Evolutionary conservation across 805 yeast genomes (phyloP).

Genomic region (Ogataea pini): DNA sequence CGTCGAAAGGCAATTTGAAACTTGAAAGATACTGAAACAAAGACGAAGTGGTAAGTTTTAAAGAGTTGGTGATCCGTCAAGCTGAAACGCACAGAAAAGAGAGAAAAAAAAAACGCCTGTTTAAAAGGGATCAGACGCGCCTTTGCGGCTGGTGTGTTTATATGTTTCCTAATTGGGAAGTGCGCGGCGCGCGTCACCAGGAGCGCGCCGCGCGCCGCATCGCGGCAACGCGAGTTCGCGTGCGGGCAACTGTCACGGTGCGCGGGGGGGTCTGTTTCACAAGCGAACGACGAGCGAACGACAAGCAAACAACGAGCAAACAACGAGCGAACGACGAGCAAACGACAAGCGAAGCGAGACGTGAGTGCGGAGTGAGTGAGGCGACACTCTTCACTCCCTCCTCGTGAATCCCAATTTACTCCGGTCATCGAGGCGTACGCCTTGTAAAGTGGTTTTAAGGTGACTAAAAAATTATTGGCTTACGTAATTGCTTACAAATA

Average conservation of each 20-base stretch:
- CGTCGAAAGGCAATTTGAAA: background rate
- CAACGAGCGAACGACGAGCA: background rate
- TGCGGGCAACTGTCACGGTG: constrained; percentile 17
- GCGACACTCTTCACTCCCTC: too few relatives aligned
- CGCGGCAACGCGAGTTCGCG: background rate
- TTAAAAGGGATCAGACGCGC: constrained; percentile 12
- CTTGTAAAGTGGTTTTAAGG: too few relatives aligned
- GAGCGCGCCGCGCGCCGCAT: too few relatives aligned
- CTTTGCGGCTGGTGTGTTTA: constrained; percentile 8
- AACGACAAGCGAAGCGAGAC: background rate
- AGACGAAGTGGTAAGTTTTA: background rate
- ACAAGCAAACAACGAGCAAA: too few relatives aligned
- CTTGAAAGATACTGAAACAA: background rate
- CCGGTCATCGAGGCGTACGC: too few relatives aligned
- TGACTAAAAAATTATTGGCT: too few relatives aligned
- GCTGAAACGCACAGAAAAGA: constrained; percentile 2
- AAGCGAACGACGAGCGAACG: background rate
- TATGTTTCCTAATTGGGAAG: constrained; percentile 1
- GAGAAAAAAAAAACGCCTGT: constrained; percentile 11
- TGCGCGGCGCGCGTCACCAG: constrained; percentile 10
- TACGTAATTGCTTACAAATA: too few relatives aligned
- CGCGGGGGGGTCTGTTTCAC: constrained; percentile 17
- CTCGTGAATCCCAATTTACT: too few relatives aligned
- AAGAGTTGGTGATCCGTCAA: constrained; percentile 1
- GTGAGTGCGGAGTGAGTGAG: constrained; percentile 36